A percentile compares a stretch with the other conserved stretches of the same genome.
Conservation (phyloP, 176 grass and related monocot genomes). For the Triticum urartu region DNA sequence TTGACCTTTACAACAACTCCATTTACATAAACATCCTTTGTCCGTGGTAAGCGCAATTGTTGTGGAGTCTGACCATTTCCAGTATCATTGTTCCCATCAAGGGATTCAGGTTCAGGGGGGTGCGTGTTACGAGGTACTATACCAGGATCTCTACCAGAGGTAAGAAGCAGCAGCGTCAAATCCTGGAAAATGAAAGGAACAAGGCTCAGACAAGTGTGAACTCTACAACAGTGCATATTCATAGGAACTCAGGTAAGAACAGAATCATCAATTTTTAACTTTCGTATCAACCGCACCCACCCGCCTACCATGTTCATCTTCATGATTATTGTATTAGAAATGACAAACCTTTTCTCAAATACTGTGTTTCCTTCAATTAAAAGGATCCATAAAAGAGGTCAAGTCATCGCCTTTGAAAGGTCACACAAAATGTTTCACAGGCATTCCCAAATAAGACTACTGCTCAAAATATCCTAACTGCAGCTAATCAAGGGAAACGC, state of each 20-base stretch:
- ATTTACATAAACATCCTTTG: conserved; percentile 81
- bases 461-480: neutral
- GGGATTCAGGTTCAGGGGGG: conserved; percentile 74
- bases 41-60: conserved; percentile 71
- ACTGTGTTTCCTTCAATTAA: neutral
- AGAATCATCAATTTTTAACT: neutral
- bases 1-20: conserved; percentile 76
- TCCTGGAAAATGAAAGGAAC: conserved; percentile 60
- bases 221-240: neutral
- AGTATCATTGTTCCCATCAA: conserved; percentile 46
- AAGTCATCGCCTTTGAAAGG: neutral
- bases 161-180: conserved; percentile 77
- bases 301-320: neutral
- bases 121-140: conserved; percentile 87
- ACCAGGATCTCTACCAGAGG: conserved; percentile 92
- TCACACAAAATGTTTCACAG: neutral
- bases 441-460: neutral
- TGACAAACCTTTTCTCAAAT: neutral
- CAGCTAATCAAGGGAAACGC: neutral
- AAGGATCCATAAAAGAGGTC: neutral
- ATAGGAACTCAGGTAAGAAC: neutral
- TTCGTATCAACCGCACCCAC: neutral
- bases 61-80: conserved; percentile 71
- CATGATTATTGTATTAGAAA: neutral
- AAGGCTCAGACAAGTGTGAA: conserved; percentile 1